Conservation (phyloP, 495 filamentous ascomycete species). For the Penicillium verhagenii region DNA sequence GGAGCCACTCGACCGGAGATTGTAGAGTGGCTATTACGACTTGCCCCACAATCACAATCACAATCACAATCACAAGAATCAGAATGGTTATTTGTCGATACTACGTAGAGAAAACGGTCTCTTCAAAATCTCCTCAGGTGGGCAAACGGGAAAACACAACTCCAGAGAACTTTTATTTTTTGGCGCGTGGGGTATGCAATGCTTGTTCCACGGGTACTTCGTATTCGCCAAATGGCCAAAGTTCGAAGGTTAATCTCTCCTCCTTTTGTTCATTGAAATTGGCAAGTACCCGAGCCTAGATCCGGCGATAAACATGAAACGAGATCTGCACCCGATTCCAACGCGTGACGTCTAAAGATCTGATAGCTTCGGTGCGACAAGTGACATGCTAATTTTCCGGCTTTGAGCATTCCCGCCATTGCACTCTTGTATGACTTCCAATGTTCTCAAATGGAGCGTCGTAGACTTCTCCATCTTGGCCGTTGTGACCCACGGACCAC, state of each 20-base stretch:
- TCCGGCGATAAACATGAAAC: background rate
- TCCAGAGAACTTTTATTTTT: background rate
- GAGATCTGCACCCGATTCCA: background rate
- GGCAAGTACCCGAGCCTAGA: background rate
- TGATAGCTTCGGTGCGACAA: background rate
- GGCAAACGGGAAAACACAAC: background rate
- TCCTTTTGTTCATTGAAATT: background rate
- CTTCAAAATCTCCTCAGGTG: no score
- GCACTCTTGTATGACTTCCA: background rate
- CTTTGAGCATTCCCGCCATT: background rate
- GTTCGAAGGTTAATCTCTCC: background rate
- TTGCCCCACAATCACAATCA: background rate
- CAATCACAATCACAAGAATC: background rate
- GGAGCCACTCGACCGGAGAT: background rate
- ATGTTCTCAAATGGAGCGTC: background rate
- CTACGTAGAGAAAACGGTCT: no score
- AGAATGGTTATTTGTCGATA: background rate
- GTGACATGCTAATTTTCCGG: background rate
- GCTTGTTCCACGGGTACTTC: background rate
- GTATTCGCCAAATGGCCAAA: background rate
- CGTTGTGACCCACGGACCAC: slow-evolving; percentile 12
- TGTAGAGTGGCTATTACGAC: background rate
- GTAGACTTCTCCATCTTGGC: background rate
- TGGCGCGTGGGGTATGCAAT: background rate
- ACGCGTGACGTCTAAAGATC: background rate